Conservation (phyloP, 2,329 filamentous ascomycete genomes). For the Ophiostoma piceae region DNA sequence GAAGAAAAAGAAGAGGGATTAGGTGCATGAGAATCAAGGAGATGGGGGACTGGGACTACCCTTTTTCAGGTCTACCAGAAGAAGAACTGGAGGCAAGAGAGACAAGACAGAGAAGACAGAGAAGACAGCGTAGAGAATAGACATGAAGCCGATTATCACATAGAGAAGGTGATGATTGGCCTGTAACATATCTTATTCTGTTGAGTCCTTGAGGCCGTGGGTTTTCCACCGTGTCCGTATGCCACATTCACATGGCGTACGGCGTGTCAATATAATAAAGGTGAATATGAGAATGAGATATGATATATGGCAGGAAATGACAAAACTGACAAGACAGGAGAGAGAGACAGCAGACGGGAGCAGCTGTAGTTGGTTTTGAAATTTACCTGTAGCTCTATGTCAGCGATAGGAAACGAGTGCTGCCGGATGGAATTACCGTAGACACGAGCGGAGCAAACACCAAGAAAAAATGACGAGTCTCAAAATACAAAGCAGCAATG, state of each 20-base stretch:
- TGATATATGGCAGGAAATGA: not conserved
- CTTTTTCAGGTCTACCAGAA: not conserved
- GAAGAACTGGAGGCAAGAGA: not conserved
- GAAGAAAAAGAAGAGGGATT: not conserved
- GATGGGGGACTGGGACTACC: not conserved
- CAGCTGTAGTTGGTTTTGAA: not conserved
- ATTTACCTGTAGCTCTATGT: not conserved
- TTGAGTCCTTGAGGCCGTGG: constrained; percentile 4
- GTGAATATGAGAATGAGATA: not conserved
- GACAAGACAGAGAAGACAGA: not conserved
- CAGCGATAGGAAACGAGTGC: not conserved
- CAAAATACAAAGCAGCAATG: not conserved
- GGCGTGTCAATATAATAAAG: not conserved
- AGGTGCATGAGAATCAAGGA: not conserved
- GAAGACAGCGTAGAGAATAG: not conserved
- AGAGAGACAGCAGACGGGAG: not conserved
- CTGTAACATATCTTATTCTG: constrained; percentile 20
- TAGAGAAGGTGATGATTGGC: constrained; percentile 14
- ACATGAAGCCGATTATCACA: not conserved
- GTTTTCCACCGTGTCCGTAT: not conserved
- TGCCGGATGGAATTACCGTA: not conserved
- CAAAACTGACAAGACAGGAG: not conserved
- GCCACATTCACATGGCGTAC: constrained; percentile 13
- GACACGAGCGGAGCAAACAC: constrained; percentile 6
- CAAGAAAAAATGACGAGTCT: constrained; percentile 6